These are phyloP conservation scores for Adansonia rubrostipa DNA, from an alignment of 441 rosid genomes.

Conservation along the genomic window DNA sequence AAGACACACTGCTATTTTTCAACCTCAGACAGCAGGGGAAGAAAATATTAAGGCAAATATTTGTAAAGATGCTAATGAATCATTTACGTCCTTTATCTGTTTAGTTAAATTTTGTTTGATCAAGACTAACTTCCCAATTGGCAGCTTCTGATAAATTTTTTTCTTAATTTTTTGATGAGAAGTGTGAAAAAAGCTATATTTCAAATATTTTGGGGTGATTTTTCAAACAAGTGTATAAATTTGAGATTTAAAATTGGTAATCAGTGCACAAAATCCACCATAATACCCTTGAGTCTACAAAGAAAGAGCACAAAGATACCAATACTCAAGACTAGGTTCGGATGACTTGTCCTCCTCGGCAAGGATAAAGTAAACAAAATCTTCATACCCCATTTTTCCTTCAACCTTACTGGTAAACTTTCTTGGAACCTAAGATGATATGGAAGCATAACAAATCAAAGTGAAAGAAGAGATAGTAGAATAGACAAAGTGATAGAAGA, in stretches of 20 bases:
- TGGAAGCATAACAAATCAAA: conserved; percentile 23
- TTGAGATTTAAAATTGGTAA: background rate
- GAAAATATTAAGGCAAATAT: background rate
- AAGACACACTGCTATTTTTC: conserved; percentile 12
- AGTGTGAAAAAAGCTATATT: background rate
- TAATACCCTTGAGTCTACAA: conserved; percentile 10
- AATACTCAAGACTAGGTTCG: conserved; percentile 95
- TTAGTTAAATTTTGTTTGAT: background rate
- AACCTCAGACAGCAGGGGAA: background rate
- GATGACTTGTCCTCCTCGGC: conserved; percentile 99
- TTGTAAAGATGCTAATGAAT: background rate
- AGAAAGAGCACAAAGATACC: conserved; percentile 46
- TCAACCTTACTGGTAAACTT: conserved; percentile 90
- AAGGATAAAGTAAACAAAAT: conserved; percentile 94
- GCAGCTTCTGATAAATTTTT: background rate
- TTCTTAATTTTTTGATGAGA: background rate
- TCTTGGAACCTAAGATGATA: conserved; percentile 68
- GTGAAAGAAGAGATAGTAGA: background rate
- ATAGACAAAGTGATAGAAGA: conserved; percentile 16
- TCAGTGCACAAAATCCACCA: conserved; percentile 1
- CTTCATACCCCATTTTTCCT: conserved; percentile 99
- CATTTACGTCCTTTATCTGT: background rate
- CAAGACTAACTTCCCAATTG: conserved; percentile 14
- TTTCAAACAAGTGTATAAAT: background rate
- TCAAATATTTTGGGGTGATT: background rate